Evolutionary conservation across 2,329 filamentous ascomycete genomes (phyloP), one percentile per base, ranked within the genome.

Genomic region (Exophiala phaeomuriformis): DNA sequence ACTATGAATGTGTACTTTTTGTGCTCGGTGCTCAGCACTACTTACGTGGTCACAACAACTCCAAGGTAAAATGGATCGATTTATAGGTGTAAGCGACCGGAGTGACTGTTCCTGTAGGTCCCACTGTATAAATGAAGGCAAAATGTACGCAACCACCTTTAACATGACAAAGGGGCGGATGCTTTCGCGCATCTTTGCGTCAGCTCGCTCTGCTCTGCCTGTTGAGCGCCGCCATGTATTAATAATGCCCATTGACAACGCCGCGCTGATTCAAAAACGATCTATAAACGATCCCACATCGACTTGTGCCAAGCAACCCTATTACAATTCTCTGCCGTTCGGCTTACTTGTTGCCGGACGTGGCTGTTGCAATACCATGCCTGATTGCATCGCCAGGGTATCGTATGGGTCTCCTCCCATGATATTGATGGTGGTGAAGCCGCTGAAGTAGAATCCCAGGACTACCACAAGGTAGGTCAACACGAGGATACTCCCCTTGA

Each of bases 401-500:
- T 77, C 72, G 56, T 72, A 72, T 19, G 71, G 69, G 61, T 77
- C 67, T 39, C 74, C 66, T 42, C 74, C 74, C 68, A 75, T 71
- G 27, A 65, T 65, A 30, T 79, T 73, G 53, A 78, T 69, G 59
- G 78, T 77, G 58, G 74, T 78, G 66, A 78, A 85, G 28, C 81
- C 79, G 49, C 88, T 89, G 55, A 95, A 86, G 72, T 89, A 97
- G 75, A 94, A 98, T 1, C 93, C 93, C 42, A 88, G 81, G 30
- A 96, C 76, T 46, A 98, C 89, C 30, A 97, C 93, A 28, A 97
- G 71, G 68, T 98, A 98, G 33, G 88, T 93, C 47, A 98, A 75
- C 59, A 97, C 83, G 49, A 98, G 77, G 63, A 97, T 96, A 61
- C 88, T 95, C 48, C 93, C 93, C 75, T 98, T 98, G 82, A 98